Base-by-base conservation (phyloP, 306 rosid genomes). In the Benincasa hispida region DNA sequence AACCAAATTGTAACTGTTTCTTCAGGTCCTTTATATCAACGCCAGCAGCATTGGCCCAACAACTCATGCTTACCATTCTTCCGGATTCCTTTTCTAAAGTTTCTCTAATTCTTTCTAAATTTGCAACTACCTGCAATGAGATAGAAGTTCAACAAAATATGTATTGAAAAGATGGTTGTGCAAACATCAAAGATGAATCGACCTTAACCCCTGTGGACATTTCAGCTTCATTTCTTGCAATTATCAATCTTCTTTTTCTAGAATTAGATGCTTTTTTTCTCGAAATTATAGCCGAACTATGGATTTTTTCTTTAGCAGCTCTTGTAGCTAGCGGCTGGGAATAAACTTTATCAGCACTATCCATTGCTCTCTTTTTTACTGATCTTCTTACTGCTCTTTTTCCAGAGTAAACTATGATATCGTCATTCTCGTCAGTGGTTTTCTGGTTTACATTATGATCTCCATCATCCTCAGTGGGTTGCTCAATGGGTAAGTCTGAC, bases 21-120 rank as follows among this genome's bases (percentile, higher is more conserved):
- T 76, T 83, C 62, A 94, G 86, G 80, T 77, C 86, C 81, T 87
- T 89, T 79, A 83, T 85, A 72, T 87, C 87, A 70, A 91, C 70
- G 51, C 97, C 86, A 34, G 87, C 86, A 59, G 96, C 95, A 79
- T 86, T 85, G 5, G 98, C 97, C 97, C 98, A 91, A 83, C 83
- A 81, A 60, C 89, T 86, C 85, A 91, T 78, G 83, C 87, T 91
- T 25, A 82, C 90, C 45, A 70, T 85, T 76, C 45, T 81, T 37
- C 90, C 87, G 5, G 88, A 83, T 78, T 89, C 94, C 82, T 82
- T 88, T 82, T 91, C 95, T 81, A 91, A 65, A 27, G 87, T 79
- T 73, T 69, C 78, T 83, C 85, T 87, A 68, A 90, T 82, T 85
- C 86, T 89, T 79, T 90, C 96, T 86, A 94, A 85, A 32, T 86